phyloP scores from a whole-genome alignment of 768 basidiomycete species.

The Grammothele lineata region DNA sequence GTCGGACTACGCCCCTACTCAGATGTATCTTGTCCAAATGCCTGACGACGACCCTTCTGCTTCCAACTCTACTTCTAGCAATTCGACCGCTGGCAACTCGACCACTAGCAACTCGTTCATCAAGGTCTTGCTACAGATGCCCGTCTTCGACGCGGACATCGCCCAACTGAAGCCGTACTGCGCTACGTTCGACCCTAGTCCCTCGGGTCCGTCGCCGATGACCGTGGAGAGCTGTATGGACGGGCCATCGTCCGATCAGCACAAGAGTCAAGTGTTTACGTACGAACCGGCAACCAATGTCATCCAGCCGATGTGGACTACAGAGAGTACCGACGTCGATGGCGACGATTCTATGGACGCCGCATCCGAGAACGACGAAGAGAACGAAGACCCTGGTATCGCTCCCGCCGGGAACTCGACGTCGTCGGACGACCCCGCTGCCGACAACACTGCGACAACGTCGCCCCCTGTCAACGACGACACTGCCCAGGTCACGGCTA shows the following conservation, averaged over 20 bases:
- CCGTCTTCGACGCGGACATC: conserved; percentile 36
- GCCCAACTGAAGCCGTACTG: conserved; percentile 44
- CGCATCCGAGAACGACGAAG: conserved; percentile 3
- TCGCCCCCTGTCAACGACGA: no score
- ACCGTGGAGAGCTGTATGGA: conserved; percentile 41
- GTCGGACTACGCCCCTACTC: conserved; percentile 24
- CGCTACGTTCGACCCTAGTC: conserved; percentile 57
- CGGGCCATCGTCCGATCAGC: conserved; percentile 17
- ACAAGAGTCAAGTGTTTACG: conserved; percentile 56
- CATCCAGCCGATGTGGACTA: conserved; percentile 56
- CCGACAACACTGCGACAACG: no score
- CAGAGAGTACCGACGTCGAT: no score
- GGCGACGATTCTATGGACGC: conserved; percentile 15
- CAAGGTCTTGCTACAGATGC: conserved; percentile 40
- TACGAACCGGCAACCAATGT: conserved; percentile 45
- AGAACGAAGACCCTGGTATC: conserved; percentile 15
- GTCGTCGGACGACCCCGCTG: no score
- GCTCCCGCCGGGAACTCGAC: conserved; percentile 18
- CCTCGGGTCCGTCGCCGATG: conserved; percentile 44
- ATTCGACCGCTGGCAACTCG: conserved; percentile 18
- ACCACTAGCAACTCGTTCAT: conserved; percentile 10
- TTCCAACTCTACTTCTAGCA: conserved; percentile 5
- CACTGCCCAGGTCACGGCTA: no score
- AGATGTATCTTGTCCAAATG: conserved; percentile 23
- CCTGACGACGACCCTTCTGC: background rate